Percentiles rank a stretch among this genome's conserved stretches.
Evolutionary conservation across 805 yeast species (phyloP).

Genomic region (Nakazawaea anatomiae): DNA sequence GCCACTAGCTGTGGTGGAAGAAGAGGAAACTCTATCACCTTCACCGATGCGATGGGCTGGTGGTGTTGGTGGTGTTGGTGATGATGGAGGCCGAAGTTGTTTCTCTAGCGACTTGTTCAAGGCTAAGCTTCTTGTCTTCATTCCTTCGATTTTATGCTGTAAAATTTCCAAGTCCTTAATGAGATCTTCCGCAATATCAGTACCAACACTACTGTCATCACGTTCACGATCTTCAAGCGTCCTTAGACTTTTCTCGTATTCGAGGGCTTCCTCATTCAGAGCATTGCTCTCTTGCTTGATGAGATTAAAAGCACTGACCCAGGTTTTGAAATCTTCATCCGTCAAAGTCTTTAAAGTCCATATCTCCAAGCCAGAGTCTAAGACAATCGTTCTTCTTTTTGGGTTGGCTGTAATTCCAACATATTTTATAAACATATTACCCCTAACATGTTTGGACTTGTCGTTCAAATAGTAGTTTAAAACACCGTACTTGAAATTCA

Average conservation of each 20-base stretch:
- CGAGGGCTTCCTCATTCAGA: background rate
- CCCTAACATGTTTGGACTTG: slow-evolving; percentile 69
- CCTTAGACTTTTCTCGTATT: background rate
- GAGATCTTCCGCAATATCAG: background rate
- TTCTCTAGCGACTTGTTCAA: slow-evolving; percentile 7
- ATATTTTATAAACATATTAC: slow-evolving; percentile 82
- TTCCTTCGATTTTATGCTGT: slow-evolving; percentile 9
- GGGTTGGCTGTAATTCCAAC: slow-evolving; percentile 80
- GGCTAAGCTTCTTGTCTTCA: slow-evolving; percentile 1
- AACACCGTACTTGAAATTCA: slow-evolving; percentile 78
- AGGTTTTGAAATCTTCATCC: slow-evolving; percentile 61
- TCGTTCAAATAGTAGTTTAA: slow-evolving; percentile 74
- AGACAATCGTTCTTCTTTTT: slow-evolving; percentile 59
- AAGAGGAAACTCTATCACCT: slow-evolving; percentile 11
- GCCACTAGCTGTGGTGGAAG: slow-evolving; percentile 12
- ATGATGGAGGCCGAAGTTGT: background rate
- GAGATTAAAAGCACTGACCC: slow-evolving; percentile 76
- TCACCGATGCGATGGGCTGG: background rate
- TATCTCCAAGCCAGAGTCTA: slow-evolving; percentile 93
- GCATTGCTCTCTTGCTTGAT: slow-evolving; percentile 25
- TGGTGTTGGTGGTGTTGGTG: too few species aligned
- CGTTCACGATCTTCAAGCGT: slow-evolving; percentile 3
- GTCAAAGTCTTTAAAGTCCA: slow-evolving; percentile 79
- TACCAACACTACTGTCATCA: slow-evolving; percentile 5
- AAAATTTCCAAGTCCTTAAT: slow-evolving; percentile 4